A percentile compares a stretch with the other conserved stretches of the same genome.
phyloP scores from a whole-genome alignment of 768 basidiomycete genomes.

The Lactifluus echinatus region DNA sequence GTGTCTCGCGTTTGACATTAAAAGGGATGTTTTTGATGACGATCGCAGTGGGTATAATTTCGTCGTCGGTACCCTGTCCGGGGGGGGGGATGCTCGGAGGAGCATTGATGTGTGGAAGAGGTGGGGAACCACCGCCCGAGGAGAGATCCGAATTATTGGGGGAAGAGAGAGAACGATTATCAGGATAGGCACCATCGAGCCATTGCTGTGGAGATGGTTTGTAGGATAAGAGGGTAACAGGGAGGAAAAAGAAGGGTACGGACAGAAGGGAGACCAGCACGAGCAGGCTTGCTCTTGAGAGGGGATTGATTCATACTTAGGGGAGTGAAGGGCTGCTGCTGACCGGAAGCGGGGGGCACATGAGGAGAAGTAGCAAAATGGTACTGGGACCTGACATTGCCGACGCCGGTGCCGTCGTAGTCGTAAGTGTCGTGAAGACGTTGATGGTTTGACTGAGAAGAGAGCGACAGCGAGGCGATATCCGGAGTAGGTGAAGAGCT shows the following conservation, averaged over 20 bases:
- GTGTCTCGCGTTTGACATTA: slow-evolving; percentile 92
- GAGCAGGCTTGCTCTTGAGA: slow-evolving; percentile 63
- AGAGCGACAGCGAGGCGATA: slow-evolving; percentile 68
- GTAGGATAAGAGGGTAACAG: slow-evolving; percentile 16
- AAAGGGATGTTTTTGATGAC: slow-evolving; percentile 99
- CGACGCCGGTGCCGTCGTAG: slow-evolving; percentile 54
- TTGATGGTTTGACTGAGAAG: slow-evolving; percentile 53
- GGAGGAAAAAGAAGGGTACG: slow-evolving; percentile 24
- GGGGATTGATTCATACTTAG: slow-evolving; percentile 60
- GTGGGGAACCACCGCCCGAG: slow-evolving; percentile 77
- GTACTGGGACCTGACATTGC: slow-evolving; percentile 49
- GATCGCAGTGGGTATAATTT: slow-evolving; percentile 97
- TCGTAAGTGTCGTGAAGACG: slow-evolving; percentile 83
- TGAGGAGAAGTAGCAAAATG: slow-evolving; percentile 60
- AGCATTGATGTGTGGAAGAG: slow-evolving; percentile 36
- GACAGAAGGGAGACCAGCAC: slow-evolving; percentile 68
- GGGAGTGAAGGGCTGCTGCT: slow-evolving; percentile 39
- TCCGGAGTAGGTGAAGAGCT: slow-evolving; percentile 64
- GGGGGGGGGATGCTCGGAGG: slow-evolving; percentile 43
- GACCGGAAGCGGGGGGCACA: slow-evolving; percentile 43
- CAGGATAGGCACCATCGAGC: slow-evolving; percentile 62
- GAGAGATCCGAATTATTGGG: slow-evolving; percentile 86
- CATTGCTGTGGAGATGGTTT: slow-evolving; percentile 54
- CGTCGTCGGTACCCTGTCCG: slow-evolving; percentile 59
- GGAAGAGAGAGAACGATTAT: slow-evolving; percentile 75